These are phyloP conservation scores for Vitellaria paradoxa DNA, from an alignment of 179 eudicot genomes.

Conservation along the genomic window DNA sequence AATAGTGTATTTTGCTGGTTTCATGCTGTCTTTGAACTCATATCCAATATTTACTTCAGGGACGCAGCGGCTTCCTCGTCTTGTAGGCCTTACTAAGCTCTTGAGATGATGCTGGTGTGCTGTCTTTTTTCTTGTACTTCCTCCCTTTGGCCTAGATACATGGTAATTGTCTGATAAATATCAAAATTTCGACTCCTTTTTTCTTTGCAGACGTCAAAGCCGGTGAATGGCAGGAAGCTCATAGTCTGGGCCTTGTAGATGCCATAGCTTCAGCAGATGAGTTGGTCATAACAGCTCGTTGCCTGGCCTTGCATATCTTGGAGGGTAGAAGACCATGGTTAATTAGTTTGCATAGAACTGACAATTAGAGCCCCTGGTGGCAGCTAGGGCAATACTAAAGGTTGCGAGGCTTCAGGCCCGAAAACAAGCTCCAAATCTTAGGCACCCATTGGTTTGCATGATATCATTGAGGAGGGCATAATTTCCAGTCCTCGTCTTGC, in stretches of 20 bases:
- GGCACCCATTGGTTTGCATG: slow-evolving; percentile 74
- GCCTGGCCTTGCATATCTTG: slow-evolving; percentile 73
- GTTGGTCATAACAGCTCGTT: slow-evolving; percentile 57
- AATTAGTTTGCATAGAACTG: slow-evolving; percentile 64
- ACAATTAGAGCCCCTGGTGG: slow-evolving; percentile 66
- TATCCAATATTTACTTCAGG: slow-evolving; percentile 40
- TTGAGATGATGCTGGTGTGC: slow-evolving; percentile 84
- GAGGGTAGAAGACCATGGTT: slow-evolving; percentile 73
- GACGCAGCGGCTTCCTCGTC: slow-evolving; percentile 84
- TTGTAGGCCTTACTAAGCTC: slow-evolving; percentile 77
- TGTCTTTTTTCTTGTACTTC: slow-evolving; percentile 13
- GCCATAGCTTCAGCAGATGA: slow-evolving; percentile 64
- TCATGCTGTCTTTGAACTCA: not conserved
- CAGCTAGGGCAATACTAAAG: slow-evolving; percentile 65
- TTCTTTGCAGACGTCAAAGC: slow-evolving; percentile 52
- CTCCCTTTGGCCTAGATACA: not conserved
- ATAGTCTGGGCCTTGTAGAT: slow-evolving; percentile 71
- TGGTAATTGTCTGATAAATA: not conserved
- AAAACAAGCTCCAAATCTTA: slow-evolving; percentile 69
- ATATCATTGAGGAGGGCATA: slow-evolving; percentile 81
- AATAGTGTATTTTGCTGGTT: not conserved
- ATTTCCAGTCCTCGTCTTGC: slow-evolving; percentile 72
- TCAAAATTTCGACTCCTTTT: not conserved
- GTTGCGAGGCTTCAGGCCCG: slow-evolving; percentile 56
- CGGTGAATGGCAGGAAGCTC: slow-evolving; percentile 68